Evolutionary conservation across 495 filamentous ascomycete genomes (phyloP).

Genomic region (Staphylotrichum longicolle): DNA sequence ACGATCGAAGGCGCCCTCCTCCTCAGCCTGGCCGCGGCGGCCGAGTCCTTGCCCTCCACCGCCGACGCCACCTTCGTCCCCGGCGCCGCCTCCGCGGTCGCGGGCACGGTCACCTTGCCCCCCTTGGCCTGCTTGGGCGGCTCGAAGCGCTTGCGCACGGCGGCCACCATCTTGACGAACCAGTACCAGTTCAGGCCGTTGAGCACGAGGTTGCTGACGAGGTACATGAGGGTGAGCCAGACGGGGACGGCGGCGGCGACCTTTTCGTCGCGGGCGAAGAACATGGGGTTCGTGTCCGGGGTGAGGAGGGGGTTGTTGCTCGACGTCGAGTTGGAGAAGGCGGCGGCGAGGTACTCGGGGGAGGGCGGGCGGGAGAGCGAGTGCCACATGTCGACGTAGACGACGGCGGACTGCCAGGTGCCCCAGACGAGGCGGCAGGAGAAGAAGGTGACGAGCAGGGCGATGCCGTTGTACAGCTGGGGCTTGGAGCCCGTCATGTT

Average conservation of each 20-base stretch:
- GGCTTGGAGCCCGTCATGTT: constrained; percentile 78
- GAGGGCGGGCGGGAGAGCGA: constrained; percentile 49
- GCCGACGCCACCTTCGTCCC: not conserved
- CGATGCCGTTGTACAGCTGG: constrained; percentile 86
- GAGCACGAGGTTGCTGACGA: constrained; percentile 72
- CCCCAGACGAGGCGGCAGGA: constrained; percentile 89
- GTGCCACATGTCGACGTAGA: constrained; percentile 78
- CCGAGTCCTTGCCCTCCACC: constrained; percentile 1
- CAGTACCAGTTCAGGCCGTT: constrained; percentile 92
- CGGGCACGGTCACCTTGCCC: constrained; percentile 7
- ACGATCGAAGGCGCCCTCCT: constrained; percentile 28
- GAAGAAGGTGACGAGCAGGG: constrained; percentile 74
- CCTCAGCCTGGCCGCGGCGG: constrained; percentile 2
- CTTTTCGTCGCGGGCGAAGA: constrained; percentile 44
- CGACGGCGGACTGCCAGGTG: constrained; percentile 70
- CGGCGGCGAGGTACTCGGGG: constrained; percentile 30
- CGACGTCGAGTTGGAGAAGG: constrained; percentile 30
- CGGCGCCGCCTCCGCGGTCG: not conserved
- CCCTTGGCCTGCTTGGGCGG: constrained; percentile 45
- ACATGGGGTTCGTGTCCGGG: constrained; percentile 45
- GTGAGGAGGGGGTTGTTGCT: constrained; percentile 22
- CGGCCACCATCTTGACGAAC: constrained; percentile 96
- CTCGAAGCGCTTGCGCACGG: constrained; percentile 85
- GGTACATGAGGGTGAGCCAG: constrained; percentile 78
- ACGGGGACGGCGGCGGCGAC: constrained; percentile 58